Conservation (phyloP, 1,139 yeast genomes). For the Meyerozyma sp. region DNA sequence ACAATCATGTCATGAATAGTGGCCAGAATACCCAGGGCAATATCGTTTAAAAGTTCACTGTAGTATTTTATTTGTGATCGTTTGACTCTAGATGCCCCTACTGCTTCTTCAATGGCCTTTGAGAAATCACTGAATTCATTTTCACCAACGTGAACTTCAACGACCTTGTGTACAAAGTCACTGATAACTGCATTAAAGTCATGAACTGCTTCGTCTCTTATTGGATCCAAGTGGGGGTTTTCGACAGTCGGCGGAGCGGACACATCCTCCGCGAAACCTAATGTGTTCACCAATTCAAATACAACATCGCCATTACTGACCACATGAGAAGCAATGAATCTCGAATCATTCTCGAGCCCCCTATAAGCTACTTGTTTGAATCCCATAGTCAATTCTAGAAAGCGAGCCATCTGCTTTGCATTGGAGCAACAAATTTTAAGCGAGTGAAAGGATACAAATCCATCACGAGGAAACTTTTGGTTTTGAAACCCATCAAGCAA, state of each 20-base stretch:
- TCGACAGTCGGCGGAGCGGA: not conserved
- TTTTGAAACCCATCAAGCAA: constrained; percentile 17
- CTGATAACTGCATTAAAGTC: not conserved
- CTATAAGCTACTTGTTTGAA: constrained; percentile 56
- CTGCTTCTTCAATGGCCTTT: no score
- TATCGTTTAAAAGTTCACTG: not conserved
- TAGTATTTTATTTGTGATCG: not conserved
- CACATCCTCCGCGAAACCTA: not conserved
- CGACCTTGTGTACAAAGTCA: not conserved
- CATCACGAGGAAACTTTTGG: constrained; percentile 23
- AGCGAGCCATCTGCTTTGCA: constrained; percentile 58
- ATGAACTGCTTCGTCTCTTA: not conserved
- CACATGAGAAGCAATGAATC: constrained; percentile 53
- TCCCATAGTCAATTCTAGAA: constrained; percentile 54
- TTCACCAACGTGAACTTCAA: no score
- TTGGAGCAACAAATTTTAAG: constrained; percentile 20
- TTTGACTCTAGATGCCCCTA: no score
- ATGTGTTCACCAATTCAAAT: constrained; percentile 33
- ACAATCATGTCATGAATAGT: not conserved
- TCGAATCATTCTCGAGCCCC: constrained; percentile 67
- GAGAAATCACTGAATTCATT: no score
- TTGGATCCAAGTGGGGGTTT: not conserved
- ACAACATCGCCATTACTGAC: constrained; percentile 52
- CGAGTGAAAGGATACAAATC: constrained; percentile 28
- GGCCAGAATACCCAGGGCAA: not conserved